Evolutionary conservation across 768 basidiomycete species (phyloP).

Genomic region (Tylopilus sp.): DNA sequence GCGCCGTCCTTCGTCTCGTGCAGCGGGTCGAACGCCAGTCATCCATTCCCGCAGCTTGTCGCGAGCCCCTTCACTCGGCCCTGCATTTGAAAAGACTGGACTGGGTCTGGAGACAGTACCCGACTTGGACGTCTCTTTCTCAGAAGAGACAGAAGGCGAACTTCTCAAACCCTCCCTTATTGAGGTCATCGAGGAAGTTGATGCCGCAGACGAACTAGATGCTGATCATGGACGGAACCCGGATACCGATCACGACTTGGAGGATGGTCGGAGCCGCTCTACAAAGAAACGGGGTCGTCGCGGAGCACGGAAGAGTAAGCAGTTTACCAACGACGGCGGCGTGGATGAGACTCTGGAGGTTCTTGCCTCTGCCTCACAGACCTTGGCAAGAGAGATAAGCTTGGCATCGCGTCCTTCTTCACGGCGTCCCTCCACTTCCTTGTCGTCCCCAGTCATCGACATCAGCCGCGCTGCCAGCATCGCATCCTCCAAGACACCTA

Average conservation of each 20-base stretch:
- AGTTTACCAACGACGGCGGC: slow-evolving; percentile 16
- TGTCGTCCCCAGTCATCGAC: slow-evolving; percentile 18
- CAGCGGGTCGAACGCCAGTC: slow-evolving; percentile 53
- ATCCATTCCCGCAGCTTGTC: slow-evolving; percentile 55
- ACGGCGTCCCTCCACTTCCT: slow-evolving; percentile 17
- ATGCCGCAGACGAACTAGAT: slow-evolving; percentile 33
- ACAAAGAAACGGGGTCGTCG: slow-evolving; percentile 80
- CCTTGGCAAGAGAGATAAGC: slow-evolving; percentile 81
- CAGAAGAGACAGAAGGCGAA: slow-evolving; percentile 44
- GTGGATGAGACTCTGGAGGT: slow-evolving; percentile 60
- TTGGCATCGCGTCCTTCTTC: slow-evolving; percentile 54
- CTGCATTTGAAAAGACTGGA: slow-evolving; percentile 40
- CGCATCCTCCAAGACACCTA: slow-evolving; percentile 37
- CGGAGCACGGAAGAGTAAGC: slow-evolving; percentile 77
- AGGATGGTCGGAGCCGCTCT: slow-evolving; percentile 46
- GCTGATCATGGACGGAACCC: slow-evolving; percentile 12
- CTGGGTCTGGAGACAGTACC: slow-evolving; percentile 47
- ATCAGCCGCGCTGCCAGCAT: slow-evolving; percentile 24
- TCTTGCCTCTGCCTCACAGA: slow-evolving; percentile 77
- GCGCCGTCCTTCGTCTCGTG: slow-evolving; percentile 68
- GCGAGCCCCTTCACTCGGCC: slow-evolving; percentile 61
- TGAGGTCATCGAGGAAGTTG: slow-evolving; percentile 37
- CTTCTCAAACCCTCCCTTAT: slow-evolving; percentile 20
- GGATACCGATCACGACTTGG: slow-evolving; percentile 31
- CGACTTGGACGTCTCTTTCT: slow-evolving; percentile 40